Percentiles rank a stretch among this genome's conserved stretches.
Evolutionary conservation across 139 green algal species (phyloP).

Genomic region (Volvox africanus): DNA sequence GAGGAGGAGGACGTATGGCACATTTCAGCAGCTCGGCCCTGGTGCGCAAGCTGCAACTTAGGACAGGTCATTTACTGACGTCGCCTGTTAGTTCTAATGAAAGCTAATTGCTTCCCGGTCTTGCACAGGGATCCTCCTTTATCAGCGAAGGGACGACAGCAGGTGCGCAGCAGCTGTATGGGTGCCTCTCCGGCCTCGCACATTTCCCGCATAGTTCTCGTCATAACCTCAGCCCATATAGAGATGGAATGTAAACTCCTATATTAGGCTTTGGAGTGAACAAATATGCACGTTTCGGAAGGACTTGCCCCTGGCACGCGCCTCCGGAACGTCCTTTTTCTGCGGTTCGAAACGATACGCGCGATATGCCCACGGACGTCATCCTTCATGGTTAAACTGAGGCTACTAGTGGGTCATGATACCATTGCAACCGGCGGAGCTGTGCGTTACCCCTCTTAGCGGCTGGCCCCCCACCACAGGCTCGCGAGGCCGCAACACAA

Average conservation of each 20-base stretch:
- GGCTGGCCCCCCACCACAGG: conserved; percentile 21
- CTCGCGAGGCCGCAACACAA: conserved; percentile 22
- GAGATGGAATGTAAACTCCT: too few species aligned
- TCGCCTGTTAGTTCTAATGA: background rate
- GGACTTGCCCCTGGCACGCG: too few species aligned
- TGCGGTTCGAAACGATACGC: too few species aligned
- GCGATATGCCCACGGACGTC: too few species aligned
- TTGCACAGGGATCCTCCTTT: conserved; percentile 41
- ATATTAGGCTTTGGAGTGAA: too few species aligned
- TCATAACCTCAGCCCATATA: too few species aligned
- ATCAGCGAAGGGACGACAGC: conserved; percentile 40
- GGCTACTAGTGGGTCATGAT: too few species aligned
- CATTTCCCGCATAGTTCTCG: background rate
- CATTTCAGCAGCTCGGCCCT: conserved; percentile 22
- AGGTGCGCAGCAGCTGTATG: conserved; percentile 34
- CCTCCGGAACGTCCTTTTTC: too few species aligned
- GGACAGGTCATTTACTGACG: background rate
- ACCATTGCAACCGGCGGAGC: too few species aligned
- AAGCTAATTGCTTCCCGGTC: background rate
- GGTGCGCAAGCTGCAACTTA: conserved; percentile 20
- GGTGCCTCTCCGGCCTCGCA: background rate
- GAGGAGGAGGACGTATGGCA: conserved; percentile 57
- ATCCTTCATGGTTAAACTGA: too few species aligned
- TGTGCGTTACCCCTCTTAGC: background rate
- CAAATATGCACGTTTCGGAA: too few species aligned